Conservation (phyloP, 805 yeast genomes). For the Saccharomycopsis fodiens region DNA sequence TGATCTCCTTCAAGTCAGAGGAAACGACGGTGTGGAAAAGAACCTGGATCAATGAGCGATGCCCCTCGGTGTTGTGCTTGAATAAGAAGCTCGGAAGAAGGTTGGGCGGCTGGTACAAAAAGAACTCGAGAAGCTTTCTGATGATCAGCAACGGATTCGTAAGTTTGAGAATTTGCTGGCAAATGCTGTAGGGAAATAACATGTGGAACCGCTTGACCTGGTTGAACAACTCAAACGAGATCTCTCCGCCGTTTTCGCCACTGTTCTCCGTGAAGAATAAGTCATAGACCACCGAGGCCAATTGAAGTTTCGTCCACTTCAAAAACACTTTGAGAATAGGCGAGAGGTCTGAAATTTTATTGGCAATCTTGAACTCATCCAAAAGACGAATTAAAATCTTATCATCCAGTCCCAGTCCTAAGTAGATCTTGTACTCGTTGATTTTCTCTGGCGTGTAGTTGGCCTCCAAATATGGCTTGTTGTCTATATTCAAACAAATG, state of each 20-base stretch:
- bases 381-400: slow-evolving; percentile 57
- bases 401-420: slow-evolving; percentile 25
- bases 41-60: slow-evolving; percentile 16
- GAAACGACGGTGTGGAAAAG: slow-evolving; percentile 13
- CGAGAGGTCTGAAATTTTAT: slow-evolving; percentile 48
- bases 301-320: slow-evolving; percentile 76
- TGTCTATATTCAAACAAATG: slow-evolving; percentile 8
- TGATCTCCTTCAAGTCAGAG: slow-evolving; percentile 12
- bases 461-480: slow-evolving; percentile 9
- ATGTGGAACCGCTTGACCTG: slow-evolving; percentile 67
- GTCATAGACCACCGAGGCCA: slow-evolving; percentile 80
- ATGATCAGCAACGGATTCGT: slow-evolving; percentile 85
- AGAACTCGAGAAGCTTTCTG: slow-evolving; percentile 70
- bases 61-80: slow-evolving; percentile 4
- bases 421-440: slow-evolving; percentile 31
- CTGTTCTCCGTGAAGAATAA: slow-evolving; percentile 74
- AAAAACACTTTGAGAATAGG: slow-evolving; percentile 62
- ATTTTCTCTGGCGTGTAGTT: slow-evolving; percentile 33
- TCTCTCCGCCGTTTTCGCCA: not conserved
- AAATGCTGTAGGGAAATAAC: slow-evolving; percentile 71
- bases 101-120: slow-evolving; percentile 60
- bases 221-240: slow-evolving; percentile 52
- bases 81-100: slow-evolving; percentile 8
- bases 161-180: slow-evolving; percentile 67
- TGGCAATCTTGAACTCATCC: slow-evolving; percentile 52